Conservation (phyloP, 345 rosid genomes). For the Sapria himalayana region DNA sequence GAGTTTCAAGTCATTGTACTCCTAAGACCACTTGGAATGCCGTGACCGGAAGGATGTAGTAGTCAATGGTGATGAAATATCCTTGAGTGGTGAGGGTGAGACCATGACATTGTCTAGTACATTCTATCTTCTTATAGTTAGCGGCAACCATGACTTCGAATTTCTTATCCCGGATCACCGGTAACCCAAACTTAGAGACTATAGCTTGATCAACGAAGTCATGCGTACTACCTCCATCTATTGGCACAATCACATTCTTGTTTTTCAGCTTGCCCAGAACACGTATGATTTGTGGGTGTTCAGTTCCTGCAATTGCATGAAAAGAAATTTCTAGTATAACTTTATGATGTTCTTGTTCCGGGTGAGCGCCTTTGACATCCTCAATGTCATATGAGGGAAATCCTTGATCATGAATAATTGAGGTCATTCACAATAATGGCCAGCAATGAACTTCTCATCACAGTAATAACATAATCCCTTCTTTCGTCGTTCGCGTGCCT, state of each 20-base stretch:
- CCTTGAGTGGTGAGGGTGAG: too few species aligned
- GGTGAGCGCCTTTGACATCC: not conserved
- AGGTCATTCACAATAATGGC: not conserved
- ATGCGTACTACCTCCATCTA: not conserved
- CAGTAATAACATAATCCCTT: not conserved
- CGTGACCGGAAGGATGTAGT: too few species aligned
- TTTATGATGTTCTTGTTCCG: not conserved
- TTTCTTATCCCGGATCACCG: too few species aligned
- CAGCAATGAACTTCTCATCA: not conserved
- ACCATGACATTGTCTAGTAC: too few species aligned
- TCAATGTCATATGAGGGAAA: not conserved
- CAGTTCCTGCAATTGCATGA: not conserved
- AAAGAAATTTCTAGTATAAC: too few species aligned
- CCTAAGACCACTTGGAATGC: too few species aligned
- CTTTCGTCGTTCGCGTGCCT: too few species aligned
- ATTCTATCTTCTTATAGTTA: too few species aligned
- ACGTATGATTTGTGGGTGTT: not conserved
- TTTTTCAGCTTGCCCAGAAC: conserved; percentile 1
- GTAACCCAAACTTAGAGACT: not conserved
- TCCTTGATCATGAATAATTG: too few species aligned
- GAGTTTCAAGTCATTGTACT: too few species aligned
- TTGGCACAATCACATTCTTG: not conserved
- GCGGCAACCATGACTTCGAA: too few species aligned
- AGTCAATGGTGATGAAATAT: too few species aligned
- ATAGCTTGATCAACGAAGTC: not conserved